Conservation (phyloP, 1,284 basidiomycete species). For the Ceratobasidium sp. region DNA sequence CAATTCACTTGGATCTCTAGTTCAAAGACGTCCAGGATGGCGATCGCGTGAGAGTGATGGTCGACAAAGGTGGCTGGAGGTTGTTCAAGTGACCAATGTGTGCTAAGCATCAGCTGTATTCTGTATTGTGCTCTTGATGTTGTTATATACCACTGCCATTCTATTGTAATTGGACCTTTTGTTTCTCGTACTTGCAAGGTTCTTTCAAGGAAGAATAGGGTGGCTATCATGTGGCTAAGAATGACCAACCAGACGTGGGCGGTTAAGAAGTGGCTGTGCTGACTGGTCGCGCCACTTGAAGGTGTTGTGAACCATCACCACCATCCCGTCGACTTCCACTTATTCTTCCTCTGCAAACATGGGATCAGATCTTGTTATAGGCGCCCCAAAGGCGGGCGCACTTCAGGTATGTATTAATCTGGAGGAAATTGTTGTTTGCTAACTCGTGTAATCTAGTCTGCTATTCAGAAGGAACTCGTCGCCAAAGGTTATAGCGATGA, state of each 20-base stretch:
- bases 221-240: conserved; percentile 21
- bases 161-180: neutral
- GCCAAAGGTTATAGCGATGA: conserved; percentile 79
- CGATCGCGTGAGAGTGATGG: conserved; percentile 66
- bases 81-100: conserved; percentile 15
- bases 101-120: neutral
- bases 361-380: conserved; percentile 80
- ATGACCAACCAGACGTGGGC: conserved; percentile 22
- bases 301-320: conserved; percentile 43
- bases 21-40: conserved; percentile 72
- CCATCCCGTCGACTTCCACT: conserved; percentile 40
- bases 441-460: conserved; percentile 61
- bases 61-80: conserved; percentile 67
- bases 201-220: neutral
- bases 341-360: conserved; percentile 55
- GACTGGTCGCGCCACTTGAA: conserved; percentile 17
- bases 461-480: conserved; percentile 84
- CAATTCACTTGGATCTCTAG: conserved; percentile 52
- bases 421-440: neutral
- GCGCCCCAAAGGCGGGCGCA: conserved; percentile 75
- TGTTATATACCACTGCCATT: neutral
- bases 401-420: conserved; percentile 65
- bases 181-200: neutral
- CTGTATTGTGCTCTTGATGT: conserved; percentile 2
- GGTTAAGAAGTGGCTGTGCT: conserved; percentile 27